Evolutionary conservation across 1,284 basidiomycete species (phyloP).

Genomic region (Fomitopsis palustris): DNA sequence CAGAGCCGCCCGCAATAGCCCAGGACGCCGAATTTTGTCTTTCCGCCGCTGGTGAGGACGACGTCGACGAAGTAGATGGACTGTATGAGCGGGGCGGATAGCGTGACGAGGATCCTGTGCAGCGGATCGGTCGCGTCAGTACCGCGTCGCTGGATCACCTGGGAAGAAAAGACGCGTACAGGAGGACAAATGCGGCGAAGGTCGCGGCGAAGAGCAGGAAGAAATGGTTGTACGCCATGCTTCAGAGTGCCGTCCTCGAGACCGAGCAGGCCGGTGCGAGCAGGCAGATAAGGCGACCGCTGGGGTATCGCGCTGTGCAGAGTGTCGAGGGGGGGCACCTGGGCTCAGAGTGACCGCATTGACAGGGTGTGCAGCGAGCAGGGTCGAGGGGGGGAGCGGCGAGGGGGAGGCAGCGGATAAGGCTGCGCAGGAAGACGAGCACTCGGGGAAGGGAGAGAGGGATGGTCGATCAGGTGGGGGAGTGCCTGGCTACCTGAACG

Average conservation of each 20-base stretch:
- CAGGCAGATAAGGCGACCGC: not conserved
- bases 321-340: not conserved
- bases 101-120: not conserved
- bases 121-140: not conserved
- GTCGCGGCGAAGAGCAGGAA: not conserved
- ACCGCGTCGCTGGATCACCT: not conserved
- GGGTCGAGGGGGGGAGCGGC: not conserved
- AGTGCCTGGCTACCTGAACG: not conserved
- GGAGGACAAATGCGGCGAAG: not conserved
- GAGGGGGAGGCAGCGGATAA: not conserved
- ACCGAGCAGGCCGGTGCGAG: not conserved
- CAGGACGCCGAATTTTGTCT: not conserved
- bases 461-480: not conserved
- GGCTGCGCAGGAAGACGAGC: not conserved
- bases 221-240: not conserved
- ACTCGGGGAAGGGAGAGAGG: not conserved
- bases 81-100: not conserved
- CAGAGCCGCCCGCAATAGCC: not conserved
- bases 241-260: not conserved
- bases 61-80: not conserved
- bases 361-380: not conserved
- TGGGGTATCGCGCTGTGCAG: not conserved
- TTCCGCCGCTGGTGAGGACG: not conserved
- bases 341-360: not conserved
- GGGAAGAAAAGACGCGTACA: not conserved